phyloP scores from a whole-genome alignment of 148 eudicot species.

The Rhododendron kiyosumense region DNA sequence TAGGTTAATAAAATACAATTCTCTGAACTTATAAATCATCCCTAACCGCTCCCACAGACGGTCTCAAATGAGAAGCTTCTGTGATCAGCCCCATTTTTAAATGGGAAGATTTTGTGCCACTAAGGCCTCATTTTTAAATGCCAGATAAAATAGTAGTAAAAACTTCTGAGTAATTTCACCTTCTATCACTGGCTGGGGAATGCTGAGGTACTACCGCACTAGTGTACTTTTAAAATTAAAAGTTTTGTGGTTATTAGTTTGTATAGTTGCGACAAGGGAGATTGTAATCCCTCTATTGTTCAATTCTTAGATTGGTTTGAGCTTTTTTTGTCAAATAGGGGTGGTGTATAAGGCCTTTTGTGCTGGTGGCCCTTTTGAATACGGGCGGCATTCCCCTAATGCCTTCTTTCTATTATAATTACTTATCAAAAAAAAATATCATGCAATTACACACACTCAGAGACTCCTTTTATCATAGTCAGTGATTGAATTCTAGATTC shows the following conservation, averaged over 20 bases:
- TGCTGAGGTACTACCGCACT: background rate
- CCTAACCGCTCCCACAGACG: background rate
- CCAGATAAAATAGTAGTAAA: background rate
- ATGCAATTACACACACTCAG: background rate
- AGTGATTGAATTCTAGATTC: background rate
- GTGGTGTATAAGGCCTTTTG: too few relatives aligned
- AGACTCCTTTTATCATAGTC: background rate
- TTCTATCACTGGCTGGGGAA: background rate
- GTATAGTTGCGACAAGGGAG: too few relatives aligned
- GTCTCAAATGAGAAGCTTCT: background rate
- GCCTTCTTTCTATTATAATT: too few relatives aligned
- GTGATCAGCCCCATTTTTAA: background rate
- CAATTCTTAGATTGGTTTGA: too few relatives aligned
- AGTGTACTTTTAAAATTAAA: background rate
- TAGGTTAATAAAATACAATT: background rate
- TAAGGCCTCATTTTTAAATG: background rate
- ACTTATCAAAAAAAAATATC: too few relatives aligned
- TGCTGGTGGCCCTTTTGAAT: too few relatives aligned
- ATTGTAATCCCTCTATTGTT: too few relatives aligned
- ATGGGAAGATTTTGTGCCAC: background rate
- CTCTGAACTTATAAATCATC: background rate
- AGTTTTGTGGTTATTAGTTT: too few relatives aligned
- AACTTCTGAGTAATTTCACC: too few relatives aligned
- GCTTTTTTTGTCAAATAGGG: too few relatives aligned
- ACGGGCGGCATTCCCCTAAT: too few relatives aligned